phyloP scores from a whole-genome alignment of 1,284 basidiomycete genomes.

The Cutaneotrichosporon spelunceum region DNA sequence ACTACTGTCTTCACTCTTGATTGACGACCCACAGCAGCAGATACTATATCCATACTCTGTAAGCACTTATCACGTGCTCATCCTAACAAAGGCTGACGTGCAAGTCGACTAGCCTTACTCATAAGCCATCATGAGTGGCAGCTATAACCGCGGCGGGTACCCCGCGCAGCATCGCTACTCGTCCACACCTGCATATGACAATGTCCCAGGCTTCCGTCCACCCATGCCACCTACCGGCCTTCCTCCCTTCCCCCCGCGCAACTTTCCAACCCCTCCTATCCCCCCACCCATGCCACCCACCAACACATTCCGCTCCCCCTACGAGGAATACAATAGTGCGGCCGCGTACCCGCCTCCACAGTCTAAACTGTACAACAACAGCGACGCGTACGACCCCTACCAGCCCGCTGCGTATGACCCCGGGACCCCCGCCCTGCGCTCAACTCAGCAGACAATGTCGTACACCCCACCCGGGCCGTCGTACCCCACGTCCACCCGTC shows the following conservation, averaged over 20 bases:
- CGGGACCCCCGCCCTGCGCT: slow-evolving; percentile 17
- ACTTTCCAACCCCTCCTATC: background rate
- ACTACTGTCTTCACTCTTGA: background rate
- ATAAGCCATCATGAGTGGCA: slow-evolving; percentile 27
- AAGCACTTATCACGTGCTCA: background rate
- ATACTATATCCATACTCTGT: background rate
- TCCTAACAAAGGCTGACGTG: background rate
- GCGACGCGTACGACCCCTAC: slow-evolving; percentile 44
- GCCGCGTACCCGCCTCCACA: slow-evolving; percentile 24
- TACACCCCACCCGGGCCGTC: slow-evolving; percentile 16
- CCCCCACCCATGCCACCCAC: slow-evolving; percentile 12
- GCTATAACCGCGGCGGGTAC: slow-evolving; percentile 12
- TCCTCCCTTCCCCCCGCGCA: slow-evolving; percentile 25
- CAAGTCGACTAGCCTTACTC: background rate
- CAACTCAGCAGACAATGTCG: slow-evolving; percentile 6
- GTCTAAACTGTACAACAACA: slow-evolving; percentile 16
- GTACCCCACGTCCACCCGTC: slow-evolving; percentile 8
- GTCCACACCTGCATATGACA: slow-evolving; percentile 18
- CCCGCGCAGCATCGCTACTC: slow-evolving; percentile 13
- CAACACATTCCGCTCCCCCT: slow-evolving; percentile 18
- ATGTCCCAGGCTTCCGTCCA: slow-evolving; percentile 11
- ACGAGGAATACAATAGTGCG: slow-evolving; percentile 20
- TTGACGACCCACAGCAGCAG: background rate
- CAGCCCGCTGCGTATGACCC: slow-evolving; percentile 36
- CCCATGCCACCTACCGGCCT: slow-evolving; percentile 26